Percentiles rank a stretch among this genome's conserved stretches.
These are phyloP conservation scores for Cladosporium sp. DNA, from an alignment of 2,329 filamentous ascomycete species.

Conservation along the genomic window DNA sequence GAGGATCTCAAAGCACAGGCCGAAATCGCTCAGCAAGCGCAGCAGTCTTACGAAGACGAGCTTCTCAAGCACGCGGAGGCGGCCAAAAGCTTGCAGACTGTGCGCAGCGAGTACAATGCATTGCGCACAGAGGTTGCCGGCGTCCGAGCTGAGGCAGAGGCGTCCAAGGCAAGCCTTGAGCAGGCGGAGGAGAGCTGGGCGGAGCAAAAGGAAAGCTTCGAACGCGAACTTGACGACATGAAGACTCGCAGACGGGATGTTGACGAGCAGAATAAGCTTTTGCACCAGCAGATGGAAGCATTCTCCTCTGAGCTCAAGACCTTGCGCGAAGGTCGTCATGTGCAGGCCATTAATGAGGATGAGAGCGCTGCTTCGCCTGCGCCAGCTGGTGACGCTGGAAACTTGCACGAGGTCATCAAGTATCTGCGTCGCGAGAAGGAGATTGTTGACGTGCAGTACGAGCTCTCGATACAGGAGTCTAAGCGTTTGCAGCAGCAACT, in stretches of 20 bases:
- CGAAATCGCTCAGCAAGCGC: slow-evolving; percentile 87
- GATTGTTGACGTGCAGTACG: slow-evolving; percentile 94
- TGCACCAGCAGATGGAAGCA: slow-evolving; percentile 85
- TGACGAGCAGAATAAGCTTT: slow-evolving; percentile 82
- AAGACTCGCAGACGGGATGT: slow-evolving; percentile 79
- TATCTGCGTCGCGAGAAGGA: slow-evolving; percentile 95
- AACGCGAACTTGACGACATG: slow-evolving; percentile 79
- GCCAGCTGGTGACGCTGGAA: slow-evolving; percentile 53
- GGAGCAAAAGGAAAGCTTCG: slow-evolving; percentile 75
- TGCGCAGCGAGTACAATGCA: slow-evolving; percentile 78
- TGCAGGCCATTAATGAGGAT: slow-evolving; percentile 54
- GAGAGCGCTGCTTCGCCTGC: slow-evolving; percentile 41
- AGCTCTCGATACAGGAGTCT: slow-evolving; percentile 81
- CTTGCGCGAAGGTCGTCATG: slow-evolving; percentile 72
- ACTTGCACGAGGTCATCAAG: slow-evolving; percentile 84
- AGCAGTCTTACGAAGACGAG: slow-evolving; percentile 93
- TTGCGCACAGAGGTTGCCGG: slow-evolving; percentile 76
- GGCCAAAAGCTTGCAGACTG: slow-evolving; percentile 76
- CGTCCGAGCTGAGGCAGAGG: slow-evolving; percentile 78
- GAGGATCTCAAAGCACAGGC: slow-evolving; percentile 91
- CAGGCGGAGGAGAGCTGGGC: slow-evolving; percentile 88
- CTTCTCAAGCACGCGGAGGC: slow-evolving; percentile 93
- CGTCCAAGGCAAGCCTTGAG: slow-evolving; percentile 73
- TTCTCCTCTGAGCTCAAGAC: slow-evolving; percentile 73
- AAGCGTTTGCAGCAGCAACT: slow-evolving; percentile 89